A percentile compares a stretch with the other conserved stretches of the same genome.
These are phyloP conservation scores for Ambrosiella cleistominuta DNA, from an alignment of 2,329 filamentous ascomycete species.

Conservation along the genomic window DNA sequence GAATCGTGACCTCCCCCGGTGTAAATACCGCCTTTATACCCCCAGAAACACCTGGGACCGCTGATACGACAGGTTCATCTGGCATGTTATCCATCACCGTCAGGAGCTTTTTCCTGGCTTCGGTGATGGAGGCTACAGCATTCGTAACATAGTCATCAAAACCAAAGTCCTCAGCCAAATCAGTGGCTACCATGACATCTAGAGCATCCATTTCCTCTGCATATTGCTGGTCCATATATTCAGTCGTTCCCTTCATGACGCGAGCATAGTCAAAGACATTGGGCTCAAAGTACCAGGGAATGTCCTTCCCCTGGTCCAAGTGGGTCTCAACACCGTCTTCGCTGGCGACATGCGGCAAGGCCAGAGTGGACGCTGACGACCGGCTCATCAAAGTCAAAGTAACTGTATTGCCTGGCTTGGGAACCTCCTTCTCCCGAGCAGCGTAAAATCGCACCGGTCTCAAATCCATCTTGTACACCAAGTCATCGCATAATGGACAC, in stretches of 20 bases:
- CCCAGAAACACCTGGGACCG: conserved; percentile 22
- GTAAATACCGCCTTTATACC: conserved; percentile 12
- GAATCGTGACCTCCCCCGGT: background rate
- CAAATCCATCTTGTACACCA: conserved; percentile 78
- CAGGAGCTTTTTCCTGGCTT: conserved; percentile 55
- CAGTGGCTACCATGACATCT: conserved; percentile 61
- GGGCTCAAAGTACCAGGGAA: conserved; percentile 89
- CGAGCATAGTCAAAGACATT: conserved; percentile 90
- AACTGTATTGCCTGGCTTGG: conserved; percentile 73
- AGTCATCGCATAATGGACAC: conserved; percentile 90
- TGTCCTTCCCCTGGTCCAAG: conserved; percentile 50
- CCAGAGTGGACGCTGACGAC: conserved; percentile 63
- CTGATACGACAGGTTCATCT: background rate
- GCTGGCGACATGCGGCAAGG: conserved; percentile 64
- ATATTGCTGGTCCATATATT: conserved; percentile 72
- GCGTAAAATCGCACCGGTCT: conserved; percentile 80
- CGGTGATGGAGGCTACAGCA: conserved; percentile 56
- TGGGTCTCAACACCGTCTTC: conserved; percentile 30
- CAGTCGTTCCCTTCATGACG: conserved; percentile 82
- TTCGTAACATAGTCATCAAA: conserved; percentile 85
- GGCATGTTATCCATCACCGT: conserved; percentile 11
- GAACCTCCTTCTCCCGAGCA: conserved; percentile 68
- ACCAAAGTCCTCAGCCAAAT: conserved; percentile 79
- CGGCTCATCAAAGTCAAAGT: conserved; percentile 74
- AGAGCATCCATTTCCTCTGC: conserved; percentile 63